Conservation (phyloP, 768 basidiomycete genomes). For the Imleria badia region DNA sequence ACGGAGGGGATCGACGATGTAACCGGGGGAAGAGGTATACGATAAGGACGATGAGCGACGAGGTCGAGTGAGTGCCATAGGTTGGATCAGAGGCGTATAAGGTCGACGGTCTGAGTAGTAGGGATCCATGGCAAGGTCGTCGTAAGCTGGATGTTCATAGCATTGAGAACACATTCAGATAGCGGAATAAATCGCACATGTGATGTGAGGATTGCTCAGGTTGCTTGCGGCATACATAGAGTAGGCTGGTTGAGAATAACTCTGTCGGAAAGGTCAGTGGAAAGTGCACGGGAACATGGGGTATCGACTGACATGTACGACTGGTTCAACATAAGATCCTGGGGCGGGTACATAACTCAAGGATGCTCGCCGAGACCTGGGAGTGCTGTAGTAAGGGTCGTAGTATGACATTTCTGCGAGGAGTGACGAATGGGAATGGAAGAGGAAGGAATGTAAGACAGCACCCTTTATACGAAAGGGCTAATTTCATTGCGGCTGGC, state of each 20-base stretch:
- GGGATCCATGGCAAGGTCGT: constrained; percentile 50
- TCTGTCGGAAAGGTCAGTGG: constrained; percentile 15
- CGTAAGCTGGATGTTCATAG: constrained; percentile 43
- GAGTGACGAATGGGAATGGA: constrained; percentile 10
- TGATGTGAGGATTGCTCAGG: constrained; percentile 42
- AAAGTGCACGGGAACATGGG: background rate
- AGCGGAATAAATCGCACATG: constrained; percentile 34
- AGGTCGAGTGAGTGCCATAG: constrained; percentile 22
- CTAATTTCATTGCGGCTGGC: constrained; percentile 13
- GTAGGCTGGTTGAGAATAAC: constrained; percentile 46
- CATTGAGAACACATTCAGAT: constrained; percentile 1
- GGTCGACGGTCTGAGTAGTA: constrained; percentile 44
- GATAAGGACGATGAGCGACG: constrained; percentile 43
- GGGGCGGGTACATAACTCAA: constrained; percentile 34
- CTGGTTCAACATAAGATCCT: constrained; percentile 42
- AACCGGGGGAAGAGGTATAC: constrained; percentile 36
- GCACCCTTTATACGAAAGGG: constrained; percentile 25
- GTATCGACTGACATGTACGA: constrained; percentile 38
- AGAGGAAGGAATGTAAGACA: background rate
- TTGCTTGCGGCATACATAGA: constrained; percentile 43
- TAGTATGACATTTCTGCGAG: constrained; percentile 42
- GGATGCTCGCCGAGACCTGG: constrained; percentile 34
- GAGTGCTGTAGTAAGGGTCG: constrained; percentile 36
- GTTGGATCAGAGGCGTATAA: constrained; percentile 25
- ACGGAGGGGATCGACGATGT: constrained; percentile 44